These are phyloP conservation scores for Eucalyptus lansdowneana DNA, from an alignment of 345 rosid species.

Conservation along the genomic window DNA sequence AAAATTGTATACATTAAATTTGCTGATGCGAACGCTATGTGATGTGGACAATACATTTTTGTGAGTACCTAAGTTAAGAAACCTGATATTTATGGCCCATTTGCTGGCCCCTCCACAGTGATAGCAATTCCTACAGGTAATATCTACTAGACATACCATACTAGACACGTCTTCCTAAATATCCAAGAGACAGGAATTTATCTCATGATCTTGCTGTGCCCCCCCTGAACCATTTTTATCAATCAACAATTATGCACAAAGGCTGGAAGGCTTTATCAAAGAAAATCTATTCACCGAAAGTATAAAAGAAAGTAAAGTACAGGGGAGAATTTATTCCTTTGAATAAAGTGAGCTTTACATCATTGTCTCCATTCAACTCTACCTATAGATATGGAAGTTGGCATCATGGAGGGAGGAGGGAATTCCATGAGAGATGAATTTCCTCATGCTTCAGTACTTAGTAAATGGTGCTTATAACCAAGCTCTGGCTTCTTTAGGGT, in stretches of 20 bases:
- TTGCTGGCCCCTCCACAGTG: neutral
- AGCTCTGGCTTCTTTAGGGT: neutral
- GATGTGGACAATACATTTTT: neutral
- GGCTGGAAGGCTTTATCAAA: neutral
- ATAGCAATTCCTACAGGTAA: neutral
- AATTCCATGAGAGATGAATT: neutral
- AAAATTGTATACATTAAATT: neutral
- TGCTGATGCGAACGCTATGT: neutral
- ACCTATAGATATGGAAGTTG: neutral
- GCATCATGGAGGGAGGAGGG: neutral
- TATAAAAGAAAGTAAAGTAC: neutral
- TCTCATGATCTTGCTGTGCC: neutral
- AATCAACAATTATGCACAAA: neutral
- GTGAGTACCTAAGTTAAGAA: neutral
- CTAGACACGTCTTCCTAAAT: neutral
- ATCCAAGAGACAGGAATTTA: neutral
- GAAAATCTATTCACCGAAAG: neutral
- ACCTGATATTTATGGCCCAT: neutral
- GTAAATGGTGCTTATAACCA: neutral
- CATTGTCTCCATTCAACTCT: neutral
- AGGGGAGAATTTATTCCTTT: neutral
- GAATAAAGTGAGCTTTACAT: neutral
- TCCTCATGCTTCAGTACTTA: neutral
- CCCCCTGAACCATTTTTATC: neutral
- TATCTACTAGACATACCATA: neutral